These are phyloP conservation scores for Boletus reticulatus DNA, from an alignment of 768 basidiomycete species.

Conservation along the genomic window DNA sequence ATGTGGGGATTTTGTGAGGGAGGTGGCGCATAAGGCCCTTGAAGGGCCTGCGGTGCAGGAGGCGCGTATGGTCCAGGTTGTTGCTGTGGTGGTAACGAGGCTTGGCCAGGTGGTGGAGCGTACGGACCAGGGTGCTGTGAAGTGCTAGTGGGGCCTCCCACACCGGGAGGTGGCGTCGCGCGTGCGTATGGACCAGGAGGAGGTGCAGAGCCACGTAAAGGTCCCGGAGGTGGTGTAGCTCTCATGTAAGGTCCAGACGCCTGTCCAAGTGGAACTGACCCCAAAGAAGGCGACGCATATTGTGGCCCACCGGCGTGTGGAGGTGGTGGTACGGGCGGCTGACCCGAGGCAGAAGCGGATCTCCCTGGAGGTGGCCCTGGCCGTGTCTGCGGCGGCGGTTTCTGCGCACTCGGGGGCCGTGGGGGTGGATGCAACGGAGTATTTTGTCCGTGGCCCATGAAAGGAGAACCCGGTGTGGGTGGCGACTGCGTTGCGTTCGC, in stretches of 20 bases:
- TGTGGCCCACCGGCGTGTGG: conserved; percentile 33
- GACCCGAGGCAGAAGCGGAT: conserved; percentile 26
- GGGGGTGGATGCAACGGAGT: conserved; percentile 45
- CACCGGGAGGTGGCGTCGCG: conserved; percentile 42
- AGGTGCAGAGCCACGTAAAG: conserved; percentile 28
- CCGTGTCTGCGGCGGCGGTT: conserved; percentile 37
- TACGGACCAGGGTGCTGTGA: conserved; percentile 31
- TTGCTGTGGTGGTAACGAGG: conserved; percentile 12
- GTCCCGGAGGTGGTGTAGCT: conserved; percentile 43
- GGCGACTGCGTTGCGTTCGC: conserved; percentile 55
- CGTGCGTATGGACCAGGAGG: conserved; percentile 36
- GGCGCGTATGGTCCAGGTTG: conserved; percentile 26
- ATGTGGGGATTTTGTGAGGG: conserved; percentile 22
- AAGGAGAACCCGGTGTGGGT: conserved; percentile 51
- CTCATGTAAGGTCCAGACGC: conserved; percentile 36
- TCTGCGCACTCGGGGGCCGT: conserved; percentile 40
- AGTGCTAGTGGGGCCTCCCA: conserved; percentile 21
- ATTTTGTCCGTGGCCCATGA: conserved; percentile 38
- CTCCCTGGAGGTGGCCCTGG: conserved; percentile 31
- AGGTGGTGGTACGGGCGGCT: conserved; percentile 40
- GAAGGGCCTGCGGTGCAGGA: conserved; percentile 23
- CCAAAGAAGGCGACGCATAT: conserved; percentile 29
- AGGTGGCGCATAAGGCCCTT: conserved; percentile 31
- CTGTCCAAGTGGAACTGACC: conserved; percentile 28
- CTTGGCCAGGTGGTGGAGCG: conserved; percentile 19